Conservation (phyloP, 2,329 filamentous ascomycete genomes). For the Ascomycota sp. region DNA sequence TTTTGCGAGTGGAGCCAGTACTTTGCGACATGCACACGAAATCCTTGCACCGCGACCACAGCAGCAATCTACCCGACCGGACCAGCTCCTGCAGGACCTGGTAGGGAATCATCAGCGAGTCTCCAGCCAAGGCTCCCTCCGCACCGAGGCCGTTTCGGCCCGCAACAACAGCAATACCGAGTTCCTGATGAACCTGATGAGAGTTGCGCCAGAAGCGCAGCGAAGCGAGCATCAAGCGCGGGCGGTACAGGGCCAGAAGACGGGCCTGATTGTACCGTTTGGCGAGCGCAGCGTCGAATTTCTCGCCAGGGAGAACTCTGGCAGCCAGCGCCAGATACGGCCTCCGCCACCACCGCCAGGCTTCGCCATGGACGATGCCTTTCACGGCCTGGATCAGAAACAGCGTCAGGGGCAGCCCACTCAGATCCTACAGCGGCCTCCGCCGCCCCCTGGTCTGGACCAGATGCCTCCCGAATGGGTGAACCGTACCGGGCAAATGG, state of each 20-base stretch:
- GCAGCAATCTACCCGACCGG: conserved; percentile 29
- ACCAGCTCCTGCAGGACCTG: conserved; percentile 41
- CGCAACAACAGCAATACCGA: conserved; percentile 50
- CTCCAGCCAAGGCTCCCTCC: conserved; percentile 26
- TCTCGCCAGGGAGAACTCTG: conserved; percentile 11
- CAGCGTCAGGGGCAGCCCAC: conserved; percentile 31
- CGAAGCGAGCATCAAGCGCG: conserved; percentile 24
- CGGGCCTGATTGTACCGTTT: conserved; percentile 24
- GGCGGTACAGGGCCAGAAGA: conserved; percentile 9
- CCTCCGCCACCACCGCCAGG: conserved; percentile 23
- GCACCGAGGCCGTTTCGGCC: conserved; percentile 20
- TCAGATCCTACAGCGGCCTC: conserved; percentile 44
- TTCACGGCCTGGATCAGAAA: conserved; percentile 27
- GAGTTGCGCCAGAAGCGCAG: conserved; percentile 25
- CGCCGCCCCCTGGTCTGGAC: conserved; percentile 37
- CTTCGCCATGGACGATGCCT: conserved; percentile 31
- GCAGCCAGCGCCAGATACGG: conserved; percentile 19
- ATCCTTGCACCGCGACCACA: conserved; percentile 30
- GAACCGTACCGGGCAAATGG: conserved; percentile 21
- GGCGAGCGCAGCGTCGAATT: conserved; percentile 29
- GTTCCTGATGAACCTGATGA: conserved; percentile 71
- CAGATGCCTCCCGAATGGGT: conserved; percentile 38
- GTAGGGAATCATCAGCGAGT: conserved; percentile 36
- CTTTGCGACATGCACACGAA: conserved; percentile 24
- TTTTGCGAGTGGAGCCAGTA: conserved; percentile 15